A percentile compares a stretch with the other conserved stretches of the same genome.
These are phyloP conservation scores for Hyphodiscus sp. DNA, from an alignment of 2,329 filamentous ascomycete genomes.

Conservation along the genomic window DNA sequence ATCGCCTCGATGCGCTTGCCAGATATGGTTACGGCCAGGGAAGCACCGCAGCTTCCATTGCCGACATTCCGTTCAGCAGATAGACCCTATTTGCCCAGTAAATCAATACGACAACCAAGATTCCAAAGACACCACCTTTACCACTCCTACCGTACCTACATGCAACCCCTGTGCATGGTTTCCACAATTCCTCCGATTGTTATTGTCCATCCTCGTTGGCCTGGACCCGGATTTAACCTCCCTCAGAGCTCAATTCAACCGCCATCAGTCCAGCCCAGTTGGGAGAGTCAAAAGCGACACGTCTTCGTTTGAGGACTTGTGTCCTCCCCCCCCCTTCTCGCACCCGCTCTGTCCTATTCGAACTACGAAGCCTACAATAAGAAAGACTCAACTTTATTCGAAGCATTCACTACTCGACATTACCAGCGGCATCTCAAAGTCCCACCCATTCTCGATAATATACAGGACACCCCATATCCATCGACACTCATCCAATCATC, in stretches of 20 bases:
- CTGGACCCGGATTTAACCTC: neutral
- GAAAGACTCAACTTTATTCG: neutral
- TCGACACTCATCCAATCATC: neutral
- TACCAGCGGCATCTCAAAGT: neutral
- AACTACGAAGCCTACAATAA: neutral
- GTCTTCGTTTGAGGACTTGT: slow-evolving; percentile 1
- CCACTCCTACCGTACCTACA: neutral
- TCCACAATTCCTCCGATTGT: neutral
- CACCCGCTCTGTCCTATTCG: neutral
- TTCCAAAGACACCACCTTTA: neutral
- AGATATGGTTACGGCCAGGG: too few species aligned
- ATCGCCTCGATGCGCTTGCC: too few species aligned
- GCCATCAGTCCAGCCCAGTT: neutral
- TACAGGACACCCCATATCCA: neutral
- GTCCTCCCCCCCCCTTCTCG: neutral
- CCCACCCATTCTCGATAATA: neutral
- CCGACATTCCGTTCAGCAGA: neutral
- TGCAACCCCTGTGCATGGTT: neutral
- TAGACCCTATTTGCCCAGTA: too few species aligned
- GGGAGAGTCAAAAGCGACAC: slow-evolving; percentile 1
- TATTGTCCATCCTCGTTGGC: neutral
- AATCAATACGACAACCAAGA: too few species aligned
- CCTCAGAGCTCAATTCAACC: neutral
- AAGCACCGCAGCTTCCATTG: too few species aligned
- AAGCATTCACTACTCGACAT: neutral